Conservation (phyloP, 2,329 filamentous ascomycete genomes). For the Pseudogymnoascus sp. region DNA sequence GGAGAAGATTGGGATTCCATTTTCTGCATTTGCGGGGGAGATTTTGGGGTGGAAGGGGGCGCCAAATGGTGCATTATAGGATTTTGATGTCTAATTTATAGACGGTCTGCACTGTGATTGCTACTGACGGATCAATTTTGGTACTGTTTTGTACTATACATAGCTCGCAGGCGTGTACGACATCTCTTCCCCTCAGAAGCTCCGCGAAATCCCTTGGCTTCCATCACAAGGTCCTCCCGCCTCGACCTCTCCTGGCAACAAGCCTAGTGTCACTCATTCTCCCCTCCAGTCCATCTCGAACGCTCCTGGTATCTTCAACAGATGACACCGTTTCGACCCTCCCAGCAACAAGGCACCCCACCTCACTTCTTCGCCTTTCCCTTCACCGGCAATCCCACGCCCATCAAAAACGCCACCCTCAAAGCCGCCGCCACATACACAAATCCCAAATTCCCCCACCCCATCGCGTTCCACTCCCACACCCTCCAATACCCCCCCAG, state of each 20-base stretch:
- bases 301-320: background rate
- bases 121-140: background rate
- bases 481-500: constrained; percentile 48
- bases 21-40: background rate
- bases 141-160: background rate
- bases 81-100: background rate
- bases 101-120: no score
- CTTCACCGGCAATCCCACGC: constrained; percentile 41
- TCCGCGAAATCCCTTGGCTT: no score
- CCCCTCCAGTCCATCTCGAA: background rate
- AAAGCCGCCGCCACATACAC: constrained; percentile 58
- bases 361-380: constrained; percentile 7
- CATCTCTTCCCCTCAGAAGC: no score
- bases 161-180: no score
- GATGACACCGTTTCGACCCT: background rate
- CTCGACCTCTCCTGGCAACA: background rate
- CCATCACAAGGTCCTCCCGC: background rate
- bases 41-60: background rate
- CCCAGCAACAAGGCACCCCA: background rate
- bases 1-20: constrained; percentile 33
- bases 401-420: constrained; percentile 50
- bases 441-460: constrained; percentile 61
- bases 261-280: background rate
- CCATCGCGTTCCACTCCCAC: constrained; percentile 56
- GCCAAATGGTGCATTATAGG: background rate